phyloP scores from a whole-genome alignment of 73 alveolate species.

The Breviolum minutum region DNA sequence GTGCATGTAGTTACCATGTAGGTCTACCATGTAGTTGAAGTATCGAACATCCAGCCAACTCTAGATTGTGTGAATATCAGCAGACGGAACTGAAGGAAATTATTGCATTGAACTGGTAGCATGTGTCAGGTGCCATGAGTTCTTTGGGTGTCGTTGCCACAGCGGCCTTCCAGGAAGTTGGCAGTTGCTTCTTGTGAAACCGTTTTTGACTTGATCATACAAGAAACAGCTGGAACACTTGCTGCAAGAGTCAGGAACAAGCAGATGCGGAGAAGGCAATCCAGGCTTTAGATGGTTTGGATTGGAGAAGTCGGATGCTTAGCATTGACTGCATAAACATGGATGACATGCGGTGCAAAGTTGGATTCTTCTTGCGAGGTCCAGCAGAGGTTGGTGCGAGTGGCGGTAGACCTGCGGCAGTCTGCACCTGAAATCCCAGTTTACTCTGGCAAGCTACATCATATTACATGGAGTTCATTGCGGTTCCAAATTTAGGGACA shows the following conservation, averaged over 20 bases:
- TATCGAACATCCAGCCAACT: too few species aligned
- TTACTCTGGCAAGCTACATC: too few species aligned
- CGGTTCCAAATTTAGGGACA: not conserved
- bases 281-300: constrained; percentile 74
- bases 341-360: not conserved
- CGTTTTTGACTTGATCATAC: not conserved
- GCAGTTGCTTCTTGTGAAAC: not conserved
- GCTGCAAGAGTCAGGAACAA: constrained; percentile 1
- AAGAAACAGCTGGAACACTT: not conserved
- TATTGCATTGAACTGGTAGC: too few species aligned
- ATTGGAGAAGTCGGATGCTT: constrained; percentile 62
- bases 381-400: constrained; percentile 42
- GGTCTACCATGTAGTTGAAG: too few species aligned
- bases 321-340: too few species aligned
- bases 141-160: constrained; percentile 37
- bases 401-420: constrained; percentile 64
- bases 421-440: not conserved
- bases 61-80: too few species aligned
- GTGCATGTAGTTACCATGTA: not conserved
- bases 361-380: not conserved
- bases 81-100: too few species aligned
- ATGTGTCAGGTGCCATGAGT: not conserved
- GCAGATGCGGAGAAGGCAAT: constrained; percentile 58
- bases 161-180: constrained; percentile 46
- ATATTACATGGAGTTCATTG: too few species aligned